Conservation (phyloP, 148 eudicot genomes). For the Pouteria glomerata region DNA sequence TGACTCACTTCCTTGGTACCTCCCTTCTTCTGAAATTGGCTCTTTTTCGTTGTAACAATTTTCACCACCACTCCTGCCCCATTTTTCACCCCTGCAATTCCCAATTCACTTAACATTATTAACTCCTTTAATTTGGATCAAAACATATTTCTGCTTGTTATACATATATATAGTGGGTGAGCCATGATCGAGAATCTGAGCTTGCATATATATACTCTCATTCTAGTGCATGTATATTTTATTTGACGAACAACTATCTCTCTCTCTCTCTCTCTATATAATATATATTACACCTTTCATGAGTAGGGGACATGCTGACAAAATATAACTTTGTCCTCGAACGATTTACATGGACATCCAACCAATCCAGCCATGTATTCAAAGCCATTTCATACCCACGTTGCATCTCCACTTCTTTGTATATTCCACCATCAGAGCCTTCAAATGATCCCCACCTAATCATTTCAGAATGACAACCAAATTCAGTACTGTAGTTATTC, state of each 20-base stretch:
- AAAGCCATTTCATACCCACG: neutral
- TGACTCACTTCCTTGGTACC: neutral
- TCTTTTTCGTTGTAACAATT: conserved; percentile 11
- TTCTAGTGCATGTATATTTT: too few species aligned
- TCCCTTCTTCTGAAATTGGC: neutral
- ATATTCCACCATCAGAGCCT: neutral
- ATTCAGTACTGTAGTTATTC: neutral
- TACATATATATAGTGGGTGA: too few species aligned
- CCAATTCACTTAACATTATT: neutral
- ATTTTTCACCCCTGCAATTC: conserved; percentile 11
- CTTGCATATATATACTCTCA: too few species aligned
- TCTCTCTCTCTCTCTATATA: too few species aligned
- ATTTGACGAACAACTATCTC: too few species aligned
- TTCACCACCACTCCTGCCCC: neutral
- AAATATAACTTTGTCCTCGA: neutral
- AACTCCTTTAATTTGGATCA: too few species aligned
- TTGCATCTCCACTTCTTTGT: neutral
- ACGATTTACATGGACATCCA: neutral
- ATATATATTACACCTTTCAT: conserved; percentile 7
- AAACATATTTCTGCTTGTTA: too few species aligned
- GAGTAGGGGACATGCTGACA: conserved; percentile 4
- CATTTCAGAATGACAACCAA: neutral
- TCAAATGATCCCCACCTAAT: conserved; percentile 12
- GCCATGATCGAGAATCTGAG: too few species aligned
- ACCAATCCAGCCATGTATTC: conserved; percentile 8